A percentile compares a stretch with the other conserved stretches of the same genome.
Conservation (phyloP, 108 stramenopile species). For the Nitzschia sp. region DNA sequence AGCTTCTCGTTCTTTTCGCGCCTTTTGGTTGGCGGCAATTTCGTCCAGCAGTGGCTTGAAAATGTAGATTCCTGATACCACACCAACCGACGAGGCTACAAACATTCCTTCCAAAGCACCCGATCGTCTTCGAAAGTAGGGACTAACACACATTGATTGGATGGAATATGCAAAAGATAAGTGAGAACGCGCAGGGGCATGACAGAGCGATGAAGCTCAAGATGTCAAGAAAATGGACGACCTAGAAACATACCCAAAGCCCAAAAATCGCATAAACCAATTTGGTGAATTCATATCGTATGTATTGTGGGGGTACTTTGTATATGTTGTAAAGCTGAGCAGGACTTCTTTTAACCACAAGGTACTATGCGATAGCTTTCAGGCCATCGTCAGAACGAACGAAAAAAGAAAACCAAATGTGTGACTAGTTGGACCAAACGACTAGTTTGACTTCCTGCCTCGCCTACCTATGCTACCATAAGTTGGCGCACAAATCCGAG, state of each 20-base stretch:
- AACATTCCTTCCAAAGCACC: slow-evolving; percentile 38
- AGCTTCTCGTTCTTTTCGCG: slow-evolving; percentile 29
- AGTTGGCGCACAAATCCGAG: too few relatives aligned
- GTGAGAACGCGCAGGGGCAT: background rate
- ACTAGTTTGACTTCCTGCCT: too few relatives aligned
- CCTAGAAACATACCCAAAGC: slow-evolving; percentile 14
- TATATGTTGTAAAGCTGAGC: slow-evolving; percentile 2
- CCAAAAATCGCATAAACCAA: slow-evolving; percentile 23
- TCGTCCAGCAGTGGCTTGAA: slow-evolving; percentile 41
- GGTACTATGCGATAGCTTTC: too few relatives aligned
- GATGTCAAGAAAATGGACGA: too few relatives aligned
- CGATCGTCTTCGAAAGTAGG: slow-evolving; percentile 41
- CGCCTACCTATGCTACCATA: too few relatives aligned
- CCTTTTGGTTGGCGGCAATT: slow-evolving; percentile 29
- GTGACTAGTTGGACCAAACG: too few relatives aligned
- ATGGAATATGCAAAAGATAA: background rate
- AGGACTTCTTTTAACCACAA: background rate
- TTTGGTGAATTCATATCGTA: slow-evolving; percentile 14
- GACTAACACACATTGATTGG: too few relatives aligned
- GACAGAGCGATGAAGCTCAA: background rate
- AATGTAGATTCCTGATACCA: slow-evolving; percentile 35
- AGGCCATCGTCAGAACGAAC: too few relatives aligned
- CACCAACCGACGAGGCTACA: slow-evolving; percentile 40
- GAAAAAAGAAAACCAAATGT: too few relatives aligned
- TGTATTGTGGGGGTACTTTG: background rate